Evolutionary conservation across 441 rosid genomes (phyloP).

Genomic region (Kokia cookei): DNA sequence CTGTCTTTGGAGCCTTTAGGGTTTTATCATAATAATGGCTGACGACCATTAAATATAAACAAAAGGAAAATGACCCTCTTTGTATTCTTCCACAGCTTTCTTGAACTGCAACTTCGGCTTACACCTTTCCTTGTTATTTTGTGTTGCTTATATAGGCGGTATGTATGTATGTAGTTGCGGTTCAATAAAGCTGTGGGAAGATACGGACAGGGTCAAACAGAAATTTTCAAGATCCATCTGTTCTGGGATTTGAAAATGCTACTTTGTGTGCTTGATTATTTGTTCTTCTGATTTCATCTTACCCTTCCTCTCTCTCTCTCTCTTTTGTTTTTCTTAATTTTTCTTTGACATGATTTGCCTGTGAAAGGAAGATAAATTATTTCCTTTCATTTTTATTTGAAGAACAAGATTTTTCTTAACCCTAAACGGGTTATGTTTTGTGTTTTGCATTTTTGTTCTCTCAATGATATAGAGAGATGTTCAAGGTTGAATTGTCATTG

Average conservation of each 20-base stretch:
- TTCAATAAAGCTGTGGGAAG: constrained; percentile 99
- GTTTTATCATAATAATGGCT: neutral
- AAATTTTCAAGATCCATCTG: neutral
- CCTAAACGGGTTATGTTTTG: neutral
- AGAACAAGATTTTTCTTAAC: neutral
- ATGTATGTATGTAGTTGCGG: constrained; percentile 33
- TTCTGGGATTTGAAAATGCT: neutral
- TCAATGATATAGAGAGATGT: neutral
- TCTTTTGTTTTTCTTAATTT: neutral
- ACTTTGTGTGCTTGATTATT: neutral
- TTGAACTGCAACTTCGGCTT: constrained; percentile 67
- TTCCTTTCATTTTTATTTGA: neutral
- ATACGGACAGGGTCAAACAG: constrained; percentile 51
- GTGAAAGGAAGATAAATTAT: neutral
- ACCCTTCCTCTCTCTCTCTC: neutral
- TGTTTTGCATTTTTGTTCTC: neutral
- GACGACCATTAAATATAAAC: neutral
- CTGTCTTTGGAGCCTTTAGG: constrained; percentile 3
- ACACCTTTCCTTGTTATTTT: neutral
- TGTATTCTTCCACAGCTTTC: constrained; percentile 99
- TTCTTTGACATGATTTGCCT: neutral
- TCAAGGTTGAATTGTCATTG: neutral
- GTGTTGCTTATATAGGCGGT: constrained; percentile 3
- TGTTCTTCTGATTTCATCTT: neutral
- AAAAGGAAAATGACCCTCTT: constrained; percentile 42